Conservation (phyloP, 441 rosid species). For the Aquilaria agallochum region DNA sequence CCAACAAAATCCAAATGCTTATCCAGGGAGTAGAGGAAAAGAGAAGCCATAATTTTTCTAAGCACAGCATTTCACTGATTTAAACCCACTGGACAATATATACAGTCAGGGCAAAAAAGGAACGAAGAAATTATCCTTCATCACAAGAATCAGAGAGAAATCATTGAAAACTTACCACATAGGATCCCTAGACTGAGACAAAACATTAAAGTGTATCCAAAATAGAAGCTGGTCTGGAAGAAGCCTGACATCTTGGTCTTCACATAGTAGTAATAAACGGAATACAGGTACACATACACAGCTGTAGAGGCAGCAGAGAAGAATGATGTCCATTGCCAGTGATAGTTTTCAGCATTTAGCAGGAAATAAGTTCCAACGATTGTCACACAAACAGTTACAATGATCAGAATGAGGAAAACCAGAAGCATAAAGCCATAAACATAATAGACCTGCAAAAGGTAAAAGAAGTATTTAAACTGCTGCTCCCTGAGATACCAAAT, state of each 20-base stretch:
- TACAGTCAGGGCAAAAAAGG: too few species aligned
- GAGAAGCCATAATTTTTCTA: too few species aligned
- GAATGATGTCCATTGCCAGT: constrained; percentile 99
- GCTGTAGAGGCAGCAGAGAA: constrained; percentile 97
- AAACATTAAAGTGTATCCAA: constrained; percentile 97
- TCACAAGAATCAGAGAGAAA: too few species aligned
- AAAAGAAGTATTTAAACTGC: too few species aligned
- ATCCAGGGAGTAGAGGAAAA: too few species aligned
- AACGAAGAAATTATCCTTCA: too few species aligned
- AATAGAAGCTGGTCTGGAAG: constrained; percentile 97
- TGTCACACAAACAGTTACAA: constrained; percentile 91
- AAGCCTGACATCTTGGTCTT: constrained; percentile 98
- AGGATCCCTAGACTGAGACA: constrained; percentile 95
- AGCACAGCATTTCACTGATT: too few species aligned
- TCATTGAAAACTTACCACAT: constrained; percentile 56
- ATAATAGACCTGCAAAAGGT: constrained; percentile 70
- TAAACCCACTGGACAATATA: too few species aligned
- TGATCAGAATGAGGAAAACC: constrained; percentile 83
- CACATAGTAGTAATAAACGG: constrained; percentile 83
- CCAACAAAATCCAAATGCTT: too few species aligned
- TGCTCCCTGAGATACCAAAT: constrained; percentile 1
- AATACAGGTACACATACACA: constrained; percentile 85
- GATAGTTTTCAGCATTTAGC: constrained; percentile 93
- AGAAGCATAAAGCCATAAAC: constrained; percentile 94
- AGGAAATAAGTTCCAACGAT: constrained; percentile 94